A percentile compares a stretch with the other conserved stretches of the same genome.
phyloP scores from a whole-genome alignment of 176 grass and related monocot species.

The Elymus sibiricus region DNA sequence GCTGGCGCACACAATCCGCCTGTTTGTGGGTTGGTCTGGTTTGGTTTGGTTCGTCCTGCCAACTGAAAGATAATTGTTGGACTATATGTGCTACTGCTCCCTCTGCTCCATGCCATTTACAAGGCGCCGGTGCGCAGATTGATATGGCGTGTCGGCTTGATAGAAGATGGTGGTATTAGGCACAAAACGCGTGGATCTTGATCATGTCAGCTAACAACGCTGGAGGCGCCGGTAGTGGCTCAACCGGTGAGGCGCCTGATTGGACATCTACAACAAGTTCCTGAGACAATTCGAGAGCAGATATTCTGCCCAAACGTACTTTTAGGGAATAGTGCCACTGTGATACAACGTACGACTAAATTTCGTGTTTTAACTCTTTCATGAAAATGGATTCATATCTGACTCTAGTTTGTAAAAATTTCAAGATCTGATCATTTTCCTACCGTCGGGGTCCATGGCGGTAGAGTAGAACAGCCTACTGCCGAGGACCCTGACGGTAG shows the following conservation, averaged over 20 bases:
- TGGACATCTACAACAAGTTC: not conserved
- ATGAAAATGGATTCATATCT: no score
- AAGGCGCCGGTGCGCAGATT: no score
- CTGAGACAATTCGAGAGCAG: not conserved
- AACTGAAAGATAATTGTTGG: constrained; percentile 4
- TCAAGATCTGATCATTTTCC: no score
- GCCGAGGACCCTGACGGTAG: no score
- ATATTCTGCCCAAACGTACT: no score
- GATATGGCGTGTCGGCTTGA: no score
- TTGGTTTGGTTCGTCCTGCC: not conserved
- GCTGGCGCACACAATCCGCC: not conserved
- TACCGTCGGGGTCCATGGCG: no score
- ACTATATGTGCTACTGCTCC: not conserved
- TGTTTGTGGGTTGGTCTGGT: not conserved
- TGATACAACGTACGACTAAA: no score
- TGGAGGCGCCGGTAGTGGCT: not conserved
- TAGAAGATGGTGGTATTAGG: not conserved
- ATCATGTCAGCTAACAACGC: not conserved
- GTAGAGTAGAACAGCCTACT: no score
- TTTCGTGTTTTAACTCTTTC: no score
- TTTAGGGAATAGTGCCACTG: no score
- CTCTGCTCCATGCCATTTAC: not conserved
- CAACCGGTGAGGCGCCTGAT: not conserved
- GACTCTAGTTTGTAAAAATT: no score
- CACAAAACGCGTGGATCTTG: not conserved